A percentile compares a stretch with the other conserved stretches of the same genome.
These are phyloP conservation scores for Eutrema salsugineum DNA, from an alignment of 441 rosid species.

Conservation along the genomic window DNA sequence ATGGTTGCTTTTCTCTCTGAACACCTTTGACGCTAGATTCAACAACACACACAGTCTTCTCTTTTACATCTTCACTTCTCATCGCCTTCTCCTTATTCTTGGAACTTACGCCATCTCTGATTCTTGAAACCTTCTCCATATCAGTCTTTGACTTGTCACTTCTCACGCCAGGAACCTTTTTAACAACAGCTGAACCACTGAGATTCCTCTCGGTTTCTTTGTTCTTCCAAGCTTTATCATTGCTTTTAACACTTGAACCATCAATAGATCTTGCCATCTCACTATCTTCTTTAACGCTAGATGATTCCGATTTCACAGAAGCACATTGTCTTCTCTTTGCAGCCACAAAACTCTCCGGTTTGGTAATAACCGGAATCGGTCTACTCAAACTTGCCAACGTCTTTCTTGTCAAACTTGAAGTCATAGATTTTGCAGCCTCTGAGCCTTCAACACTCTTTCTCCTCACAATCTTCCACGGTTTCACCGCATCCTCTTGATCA, in stretches of 20 bases:
- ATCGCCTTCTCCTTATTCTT: conserved; percentile 17
- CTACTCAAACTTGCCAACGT: neutral
- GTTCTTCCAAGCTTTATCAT: conserved; percentile 1
- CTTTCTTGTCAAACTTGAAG: conserved; percentile 21
- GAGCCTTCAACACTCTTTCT: conserved; percentile 16
- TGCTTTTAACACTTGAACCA: conserved; percentile 22
- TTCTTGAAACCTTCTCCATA: conserved; percentile 16
- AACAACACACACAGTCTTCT: conserved; percentile 32
- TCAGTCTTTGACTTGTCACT: neutral
- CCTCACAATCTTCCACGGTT: conserved; percentile 13
- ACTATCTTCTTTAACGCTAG: conserved; percentile 11
- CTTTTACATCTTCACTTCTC: conserved; percentile 23
- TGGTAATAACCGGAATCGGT: conserved; percentile 4
- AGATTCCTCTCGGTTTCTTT: neutral
- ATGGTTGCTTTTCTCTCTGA: conserved; percentile 22
- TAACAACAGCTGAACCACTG: conserved; percentile 14
- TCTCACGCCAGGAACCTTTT: conserved; percentile 23
- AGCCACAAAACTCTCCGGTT: conserved; percentile 1
- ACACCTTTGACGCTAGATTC: conserved; percentile 24
- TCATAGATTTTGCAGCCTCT: conserved; percentile 7
- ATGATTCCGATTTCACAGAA: conserved; percentile 26
- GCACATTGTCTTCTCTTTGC: conserved; percentile 15
- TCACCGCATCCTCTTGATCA: conserved; percentile 20
- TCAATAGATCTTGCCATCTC: conserved; percentile 7
- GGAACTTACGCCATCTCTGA: neutral